Percentiles rank a stretch among this genome's conserved stretches.
Evolutionary conservation across 768 basidiomycete species (phyloP).

Genomic region (Mycena epipterygia): DNA sequence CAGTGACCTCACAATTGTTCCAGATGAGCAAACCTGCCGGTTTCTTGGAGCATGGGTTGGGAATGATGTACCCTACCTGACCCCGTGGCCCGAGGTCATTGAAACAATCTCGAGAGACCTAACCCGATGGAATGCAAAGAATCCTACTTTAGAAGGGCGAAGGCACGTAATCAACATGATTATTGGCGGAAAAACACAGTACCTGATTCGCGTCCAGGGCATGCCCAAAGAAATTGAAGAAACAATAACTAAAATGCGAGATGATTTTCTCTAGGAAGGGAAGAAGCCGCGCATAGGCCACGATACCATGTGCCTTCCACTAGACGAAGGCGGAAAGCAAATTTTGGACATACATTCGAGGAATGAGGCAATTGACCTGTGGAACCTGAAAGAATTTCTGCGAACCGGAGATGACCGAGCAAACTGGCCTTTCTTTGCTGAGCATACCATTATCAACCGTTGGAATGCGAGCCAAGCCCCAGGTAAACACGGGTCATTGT

Average conservation of each 20-base stretch:
- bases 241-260: too few species aligned
- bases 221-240: constrained; percentile 39
- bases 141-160: constrained; percentile 32
- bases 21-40: too few species aligned
- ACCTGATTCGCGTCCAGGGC: constrained; percentile 40
- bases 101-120: constrained; percentile 4
- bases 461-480: neutral
- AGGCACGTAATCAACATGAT: constrained; percentile 39
- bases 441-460: too few species aligned
- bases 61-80: neutral
- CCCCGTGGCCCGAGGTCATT: neutral
- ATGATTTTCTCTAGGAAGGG: constrained; percentile 23
- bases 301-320: constrained; percentile 11
- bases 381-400: constrained; percentile 1
- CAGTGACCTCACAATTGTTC: neutral
- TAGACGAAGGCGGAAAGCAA: constrained; percentile 7
- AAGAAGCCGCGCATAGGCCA: constrained; percentile 15
- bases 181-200: constrained; percentile 42
- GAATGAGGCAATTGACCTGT: constrained; percentile 9
- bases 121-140: neutral
- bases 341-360: neutral
- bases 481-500: neutral
- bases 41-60: constrained; percentile 9
- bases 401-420: too few species aligned
- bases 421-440: too few species aligned